These are phyloP conservation scores for Ramichloridium luteum DNA, from an alignment of 2,329 filamentous ascomycete genomes.

Conservation along the genomic window DNA sequence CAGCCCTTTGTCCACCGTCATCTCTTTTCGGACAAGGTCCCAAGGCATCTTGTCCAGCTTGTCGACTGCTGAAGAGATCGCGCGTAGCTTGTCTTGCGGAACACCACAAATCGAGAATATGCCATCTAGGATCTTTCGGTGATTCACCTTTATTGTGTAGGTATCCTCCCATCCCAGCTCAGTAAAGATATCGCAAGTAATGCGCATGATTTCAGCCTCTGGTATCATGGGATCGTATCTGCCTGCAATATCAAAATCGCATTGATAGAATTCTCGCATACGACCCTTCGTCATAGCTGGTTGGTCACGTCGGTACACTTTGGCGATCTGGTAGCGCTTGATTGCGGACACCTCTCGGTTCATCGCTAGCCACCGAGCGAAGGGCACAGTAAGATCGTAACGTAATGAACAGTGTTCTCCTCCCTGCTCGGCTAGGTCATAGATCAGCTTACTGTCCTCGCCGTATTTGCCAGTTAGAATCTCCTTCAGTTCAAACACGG, in stretches of 20 bases:
- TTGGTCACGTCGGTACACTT: conserved; percentile 74
- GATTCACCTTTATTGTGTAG: conserved; percentile 87
- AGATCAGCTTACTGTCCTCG: conserved; percentile 85
- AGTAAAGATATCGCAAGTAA: conserved; percentile 76
- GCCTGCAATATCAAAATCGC: conserved; percentile 91
- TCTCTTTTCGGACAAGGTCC: conserved; percentile 81
- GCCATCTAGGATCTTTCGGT: conserved; percentile 86
- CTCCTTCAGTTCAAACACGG: conserved; percentile 75
- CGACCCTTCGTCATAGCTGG: conserved; percentile 81
- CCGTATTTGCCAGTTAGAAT: conserved; percentile 84
- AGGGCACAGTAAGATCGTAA: conserved; percentile 81
- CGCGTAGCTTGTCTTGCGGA: conserved; percentile 70
- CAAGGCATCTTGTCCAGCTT: conserved; percentile 86
- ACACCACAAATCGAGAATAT: conserved; percentile 88
- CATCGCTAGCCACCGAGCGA: conserved; percentile 88
- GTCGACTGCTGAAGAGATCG: conserved; percentile 86
- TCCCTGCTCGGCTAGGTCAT: conserved; percentile 77
- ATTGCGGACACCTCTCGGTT: conserved; percentile 70
- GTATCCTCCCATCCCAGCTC: conserved; percentile 59
- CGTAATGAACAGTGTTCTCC: conserved; percentile 74
- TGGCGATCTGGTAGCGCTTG: conserved; percentile 91
- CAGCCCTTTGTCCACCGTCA: conserved; percentile 85
- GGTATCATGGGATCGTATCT: conserved; percentile 81
- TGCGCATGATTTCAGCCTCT: conserved; percentile 77
- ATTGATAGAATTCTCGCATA: conserved; percentile 95